Evolutionary conservation across 164 flowering plant genomes (phyloP).

Genomic region (Vitis amurensis): DNA sequence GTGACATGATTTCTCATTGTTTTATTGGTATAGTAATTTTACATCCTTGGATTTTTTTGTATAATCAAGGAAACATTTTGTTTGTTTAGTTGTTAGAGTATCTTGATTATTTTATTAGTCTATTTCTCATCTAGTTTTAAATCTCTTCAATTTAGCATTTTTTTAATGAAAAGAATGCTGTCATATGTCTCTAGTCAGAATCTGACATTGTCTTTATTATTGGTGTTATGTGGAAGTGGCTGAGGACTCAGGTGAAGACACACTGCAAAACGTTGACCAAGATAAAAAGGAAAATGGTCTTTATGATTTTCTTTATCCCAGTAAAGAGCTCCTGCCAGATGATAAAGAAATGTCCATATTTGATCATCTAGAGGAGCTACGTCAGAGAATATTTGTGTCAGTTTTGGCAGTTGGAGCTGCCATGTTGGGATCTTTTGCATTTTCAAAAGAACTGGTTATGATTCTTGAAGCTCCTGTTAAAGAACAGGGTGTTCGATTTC

Average conservation of each 20-base stretch:
- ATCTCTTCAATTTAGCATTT: background rate
- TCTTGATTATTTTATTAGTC: background rate
- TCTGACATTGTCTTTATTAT: slow-evolving; percentile 5
- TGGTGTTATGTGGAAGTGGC: slow-evolving; percentile 24
- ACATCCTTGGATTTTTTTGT: too few species aligned
- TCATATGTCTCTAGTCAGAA: background rate
- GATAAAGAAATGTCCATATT: slow-evolving; percentile 91
- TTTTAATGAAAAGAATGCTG: background rate
- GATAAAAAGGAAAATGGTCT: slow-evolving; percentile 43
- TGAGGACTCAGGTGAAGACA: slow-evolving; percentile 28
- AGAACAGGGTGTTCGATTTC: slow-evolving; percentile 81
- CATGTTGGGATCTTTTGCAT: slow-evolving; percentile 86
- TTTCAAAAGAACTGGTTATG: slow-evolving; percentile 77
- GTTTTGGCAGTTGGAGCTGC: slow-evolving; percentile 94
- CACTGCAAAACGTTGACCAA: slow-evolving; percentile 27
- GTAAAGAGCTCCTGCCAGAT: slow-evolving; percentile 91
- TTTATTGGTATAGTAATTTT: too few species aligned
- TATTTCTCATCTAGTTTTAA: background rate
- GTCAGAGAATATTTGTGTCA: slow-evolving; percentile 80
- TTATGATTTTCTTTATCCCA: slow-evolving; percentile 81
- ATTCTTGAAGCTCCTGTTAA: slow-evolving; percentile 76
- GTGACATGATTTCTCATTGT: too few species aligned
- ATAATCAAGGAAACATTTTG: too few species aligned
- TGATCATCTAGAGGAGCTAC: slow-evolving; percentile 94
- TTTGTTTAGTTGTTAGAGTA: background rate